Evolutionary conservation across 2,329 filamentous ascomycete species (phyloP).

Genomic region (Microdochium nivale): DNA sequence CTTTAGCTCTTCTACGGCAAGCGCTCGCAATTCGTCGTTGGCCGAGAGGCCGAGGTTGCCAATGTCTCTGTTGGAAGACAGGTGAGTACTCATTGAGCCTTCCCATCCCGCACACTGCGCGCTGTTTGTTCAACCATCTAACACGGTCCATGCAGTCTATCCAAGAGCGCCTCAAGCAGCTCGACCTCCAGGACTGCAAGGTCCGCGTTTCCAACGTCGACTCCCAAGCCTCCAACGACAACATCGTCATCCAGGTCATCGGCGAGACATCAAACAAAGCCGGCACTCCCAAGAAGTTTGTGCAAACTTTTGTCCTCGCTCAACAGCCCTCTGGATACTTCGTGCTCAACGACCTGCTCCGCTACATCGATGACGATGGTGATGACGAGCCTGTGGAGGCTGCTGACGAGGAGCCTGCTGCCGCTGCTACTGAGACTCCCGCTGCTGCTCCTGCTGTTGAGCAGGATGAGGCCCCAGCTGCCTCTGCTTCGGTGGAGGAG

Average conservation of each 20-base stretch:
- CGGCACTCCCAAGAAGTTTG: constrained; percentile 87
- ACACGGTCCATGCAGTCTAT: constrained; percentile 54
- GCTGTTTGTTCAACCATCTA: constrained; percentile 2
- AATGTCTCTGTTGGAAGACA: constrained; percentile 79
- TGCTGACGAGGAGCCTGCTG: constrained; percentile 11
- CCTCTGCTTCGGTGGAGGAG: constrained; percentile 25
- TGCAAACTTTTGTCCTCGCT: constrained; percentile 94
- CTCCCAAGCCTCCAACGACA: constrained; percentile 83
- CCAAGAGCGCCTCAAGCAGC: constrained; percentile 84
- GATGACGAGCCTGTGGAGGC: constrained; percentile 59
- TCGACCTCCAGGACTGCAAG: constrained; percentile 96
- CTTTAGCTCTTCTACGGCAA: constrained; percentile 86
- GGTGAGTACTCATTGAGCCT: constrained; percentile 41
- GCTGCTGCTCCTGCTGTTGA: constrained; percentile 21
- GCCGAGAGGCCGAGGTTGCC: constrained; percentile 81
- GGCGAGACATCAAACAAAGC: constrained; percentile 95
- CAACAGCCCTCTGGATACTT: constrained; percentile 96
- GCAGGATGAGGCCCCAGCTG: constrained; percentile 18
- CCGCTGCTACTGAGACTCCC: constrained; percentile 16
- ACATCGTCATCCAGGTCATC: constrained; percentile 96
- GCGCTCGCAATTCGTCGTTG: constrained; percentile 89
- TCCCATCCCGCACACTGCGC: constrained; percentile 1
- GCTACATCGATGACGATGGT: constrained; percentile 78
- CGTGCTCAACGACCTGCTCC: constrained; percentile 94
- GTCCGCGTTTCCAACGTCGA: constrained; percentile 97